phyloP scores from a whole-genome alignment of 2,329 filamentous ascomycete species.

The Hymenoscyphus scutula region DNA sequence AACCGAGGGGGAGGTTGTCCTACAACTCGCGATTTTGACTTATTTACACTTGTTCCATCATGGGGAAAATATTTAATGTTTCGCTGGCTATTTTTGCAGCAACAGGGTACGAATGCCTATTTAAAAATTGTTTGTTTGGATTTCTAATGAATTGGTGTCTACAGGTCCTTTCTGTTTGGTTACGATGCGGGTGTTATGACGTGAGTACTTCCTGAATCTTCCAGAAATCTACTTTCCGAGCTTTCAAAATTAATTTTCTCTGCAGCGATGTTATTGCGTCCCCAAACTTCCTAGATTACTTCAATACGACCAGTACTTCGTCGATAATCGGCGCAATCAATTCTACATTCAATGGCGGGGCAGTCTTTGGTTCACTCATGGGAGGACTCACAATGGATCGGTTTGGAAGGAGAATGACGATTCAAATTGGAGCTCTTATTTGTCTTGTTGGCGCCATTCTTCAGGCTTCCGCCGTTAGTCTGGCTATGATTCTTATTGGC shows the following conservation, averaged over 20 bases:
- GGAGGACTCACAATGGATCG: constrained; percentile 53
- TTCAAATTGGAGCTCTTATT: constrained; percentile 53
- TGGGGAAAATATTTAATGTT: constrained; percentile 44
- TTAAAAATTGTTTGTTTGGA: background rate
- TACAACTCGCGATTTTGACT: background rate
- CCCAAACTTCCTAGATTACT: constrained; percentile 29
- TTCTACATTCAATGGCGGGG: constrained; percentile 63
- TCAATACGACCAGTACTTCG: constrained; percentile 37
- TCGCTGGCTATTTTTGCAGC: constrained; percentile 43
- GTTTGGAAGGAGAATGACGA: constrained; percentile 57
- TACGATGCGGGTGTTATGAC: constrained; percentile 38
- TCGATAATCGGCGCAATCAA: constrained; percentile 53
- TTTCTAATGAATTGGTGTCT: background rate
- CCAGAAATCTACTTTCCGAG: too few relatives aligned
- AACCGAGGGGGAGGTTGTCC: background rate
- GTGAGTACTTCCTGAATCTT: background rate
- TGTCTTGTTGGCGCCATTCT: constrained; percentile 60
- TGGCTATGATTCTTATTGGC: constrained; percentile 58
- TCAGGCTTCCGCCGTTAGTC: constrained; percentile 54
- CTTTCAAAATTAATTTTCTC: background rate
- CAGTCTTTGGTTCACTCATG: constrained; percentile 41
- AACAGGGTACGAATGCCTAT: constrained; percentile 34
- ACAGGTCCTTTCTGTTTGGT: constrained; percentile 41
- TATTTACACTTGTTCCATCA: constrained; percentile 20
- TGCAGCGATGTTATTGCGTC: constrained; percentile 25